Evolutionary conservation across 768 basidiomycete genomes (phyloP).

Genomic region (Sarcomyxa edulis): DNA sequence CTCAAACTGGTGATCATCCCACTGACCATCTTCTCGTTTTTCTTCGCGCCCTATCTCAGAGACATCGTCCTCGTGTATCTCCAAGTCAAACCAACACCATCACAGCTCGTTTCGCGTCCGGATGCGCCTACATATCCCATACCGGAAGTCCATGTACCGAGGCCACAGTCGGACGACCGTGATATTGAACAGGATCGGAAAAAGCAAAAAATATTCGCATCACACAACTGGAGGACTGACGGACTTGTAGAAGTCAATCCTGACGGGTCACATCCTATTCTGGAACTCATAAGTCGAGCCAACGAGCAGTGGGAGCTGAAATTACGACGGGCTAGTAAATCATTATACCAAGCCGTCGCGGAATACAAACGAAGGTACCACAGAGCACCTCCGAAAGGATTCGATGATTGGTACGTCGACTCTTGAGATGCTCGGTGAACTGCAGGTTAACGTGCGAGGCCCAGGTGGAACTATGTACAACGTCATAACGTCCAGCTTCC

Average conservation of each 20-base stretch:
- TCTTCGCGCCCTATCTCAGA: constrained; percentile 3
- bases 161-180: not conserved
- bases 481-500: constrained; percentile 41
- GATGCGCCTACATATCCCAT: too few species aligned
- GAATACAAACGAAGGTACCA: constrained; percentile 34
- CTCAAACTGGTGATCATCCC: not conserved
- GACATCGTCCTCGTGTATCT: constrained; percentile 2
- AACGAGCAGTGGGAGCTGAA: constrained; percentile 34
- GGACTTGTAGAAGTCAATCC: constrained; percentile 32
- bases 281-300: constrained; percentile 31
- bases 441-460: not conserved
- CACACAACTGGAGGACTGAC: constrained; percentile 14
- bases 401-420: constrained; percentile 37
- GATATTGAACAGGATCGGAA: not conserved
- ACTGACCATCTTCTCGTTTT: constrained; percentile 4
- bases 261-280: constrained; percentile 36
- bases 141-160: too few species aligned
- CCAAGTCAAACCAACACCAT: constrained; percentile 1
- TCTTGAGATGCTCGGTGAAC: not conserved
- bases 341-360: constrained; percentile 29
- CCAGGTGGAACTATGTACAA: constrained; percentile 42
- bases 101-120: too few species aligned
- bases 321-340: constrained; percentile 27
- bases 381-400: constrained; percentile 35
- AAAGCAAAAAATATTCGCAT: not conserved